phyloP scores from a whole-genome alignment of 257 asterid genomes.

The Solanum medicagineum region DNA sequence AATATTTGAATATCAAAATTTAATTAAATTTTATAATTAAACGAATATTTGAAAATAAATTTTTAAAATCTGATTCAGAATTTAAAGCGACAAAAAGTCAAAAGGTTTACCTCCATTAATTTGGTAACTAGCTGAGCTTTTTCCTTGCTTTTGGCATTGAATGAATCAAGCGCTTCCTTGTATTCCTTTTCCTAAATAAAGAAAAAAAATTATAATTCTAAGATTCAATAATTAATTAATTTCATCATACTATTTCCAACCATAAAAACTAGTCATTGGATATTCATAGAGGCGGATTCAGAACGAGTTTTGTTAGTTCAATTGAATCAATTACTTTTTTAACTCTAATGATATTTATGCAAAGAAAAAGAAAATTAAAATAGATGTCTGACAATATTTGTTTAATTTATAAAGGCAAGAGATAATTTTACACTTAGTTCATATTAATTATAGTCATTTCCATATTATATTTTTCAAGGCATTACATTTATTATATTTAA shows the following conservation, averaged over 20 bases:
- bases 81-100: background rate
- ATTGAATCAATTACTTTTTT: background rate
- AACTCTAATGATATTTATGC: background rate
- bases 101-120: constrained; percentile 55
- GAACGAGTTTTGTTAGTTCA: background rate
- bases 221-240: background rate
- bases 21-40: background rate
- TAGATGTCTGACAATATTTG: no score
- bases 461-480: no score
- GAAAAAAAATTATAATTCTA: background rate
- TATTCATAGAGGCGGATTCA: background rate
- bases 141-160: constrained; percentile 71
- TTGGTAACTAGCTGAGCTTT: constrained; percentile 60
- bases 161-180: constrained; percentile 67
- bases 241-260: background rate
- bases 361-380: background rate
- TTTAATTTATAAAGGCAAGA: no score
- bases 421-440: no score
- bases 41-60: background rate
- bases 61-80: fast-evolving
- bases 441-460: no score
- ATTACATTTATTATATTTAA: no score
- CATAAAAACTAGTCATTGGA: background rate
- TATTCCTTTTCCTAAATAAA: constrained; percentile 64
- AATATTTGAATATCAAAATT: background rate